Base-by-base conservation (phyloP, 768 basidiomycete species). In the Boletus subparvulus region DNA sequence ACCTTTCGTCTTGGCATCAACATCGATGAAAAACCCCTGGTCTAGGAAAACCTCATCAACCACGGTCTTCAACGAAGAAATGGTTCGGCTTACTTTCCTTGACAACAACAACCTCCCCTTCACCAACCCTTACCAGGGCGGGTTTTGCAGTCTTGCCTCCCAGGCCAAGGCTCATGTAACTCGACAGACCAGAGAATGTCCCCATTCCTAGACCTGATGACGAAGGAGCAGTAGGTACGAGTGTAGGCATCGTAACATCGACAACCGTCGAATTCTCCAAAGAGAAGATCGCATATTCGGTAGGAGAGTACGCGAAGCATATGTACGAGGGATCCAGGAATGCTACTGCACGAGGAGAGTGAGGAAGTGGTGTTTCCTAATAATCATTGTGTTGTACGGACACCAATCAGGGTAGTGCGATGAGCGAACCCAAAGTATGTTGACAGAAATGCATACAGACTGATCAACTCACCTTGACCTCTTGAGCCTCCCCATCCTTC, bases 291-390 rank as follows among this genome's bases (percentile, higher is more conserved):
- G 86, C 88, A 58, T 83, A 78, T 33, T 73, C 71, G 0, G 88
- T 83, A 0, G 83, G 78, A n/a, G 90, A 83, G 69, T 94, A 94
- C 0, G 88, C 91, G 60, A 94, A 84, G 61, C 88, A 88, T 10
- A 82, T 77, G 2, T 77, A 77, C 26, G 84, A 78, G 6, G 80
- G 64, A 57, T 84, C 76, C 48, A 92, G 72, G 68, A 98, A 95
- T 3, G 86, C 77, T 48, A 97, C 86, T 0, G 82, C 78, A 40
- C 97, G 83, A n/a, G 97, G 87, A 10, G 94, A 94, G 69, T 98
- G 96, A 13, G 95, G 90, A 4, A 98, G 77, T 0, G 78, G 65
- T 4, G 85, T 75, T 81, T 98, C 96, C 90, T 95, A 35, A 21
- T 21, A 45, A n/a, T 19, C 54, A 47, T 49, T 13, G 9, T 13